Evolutionary conservation across 768 basidiomycete genomes (phyloP).

Genomic region (Sarcomyxa edulis): DNA sequence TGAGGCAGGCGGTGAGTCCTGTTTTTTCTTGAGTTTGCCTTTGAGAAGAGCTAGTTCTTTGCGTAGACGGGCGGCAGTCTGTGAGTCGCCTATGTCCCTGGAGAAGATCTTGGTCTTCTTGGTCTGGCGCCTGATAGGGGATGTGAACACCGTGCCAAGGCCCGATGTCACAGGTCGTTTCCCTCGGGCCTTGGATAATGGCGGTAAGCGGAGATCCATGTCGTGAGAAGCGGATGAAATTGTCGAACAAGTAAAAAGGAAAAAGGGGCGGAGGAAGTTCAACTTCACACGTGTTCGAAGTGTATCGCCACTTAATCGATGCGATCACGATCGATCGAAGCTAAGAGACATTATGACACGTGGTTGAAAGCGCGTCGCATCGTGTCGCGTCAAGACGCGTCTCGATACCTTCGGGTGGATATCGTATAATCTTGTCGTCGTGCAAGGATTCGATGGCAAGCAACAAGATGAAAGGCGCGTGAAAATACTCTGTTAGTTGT

Average conservation of each 20-base stretch:
- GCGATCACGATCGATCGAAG: constrained; percentile 73
- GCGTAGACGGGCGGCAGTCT: background rate
- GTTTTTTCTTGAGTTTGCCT: no score
- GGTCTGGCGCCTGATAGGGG: constrained; percentile 12
- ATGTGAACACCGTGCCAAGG: constrained; percentile 15
- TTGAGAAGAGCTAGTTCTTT: constrained; percentile 11
- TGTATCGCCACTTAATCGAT: constrained; percentile 71
- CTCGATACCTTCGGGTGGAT: no score
- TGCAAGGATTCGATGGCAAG: no score
- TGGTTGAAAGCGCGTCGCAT: no score
- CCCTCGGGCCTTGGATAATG: constrained; percentile 16
- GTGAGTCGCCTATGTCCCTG: background rate
- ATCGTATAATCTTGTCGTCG: no score
- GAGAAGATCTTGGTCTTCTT: constrained; percentile 9
- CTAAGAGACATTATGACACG: no score
- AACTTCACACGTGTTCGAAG: constrained; percentile 73
- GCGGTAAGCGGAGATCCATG: constrained; percentile 70
- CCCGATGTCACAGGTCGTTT: constrained; percentile 8
- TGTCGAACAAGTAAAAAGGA: constrained; percentile 46
- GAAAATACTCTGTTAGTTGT: no score
- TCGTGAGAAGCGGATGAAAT: constrained; percentile 78
- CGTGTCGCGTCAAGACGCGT: no score
- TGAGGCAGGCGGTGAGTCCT: no score
- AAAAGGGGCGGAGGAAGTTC: background rate
- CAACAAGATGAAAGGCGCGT: no score